These are phyloP conservation scores for Cercospora zeina DNA, from an alignment of 2,329 filamentous ascomycete species.

Conservation along the genomic window DNA sequence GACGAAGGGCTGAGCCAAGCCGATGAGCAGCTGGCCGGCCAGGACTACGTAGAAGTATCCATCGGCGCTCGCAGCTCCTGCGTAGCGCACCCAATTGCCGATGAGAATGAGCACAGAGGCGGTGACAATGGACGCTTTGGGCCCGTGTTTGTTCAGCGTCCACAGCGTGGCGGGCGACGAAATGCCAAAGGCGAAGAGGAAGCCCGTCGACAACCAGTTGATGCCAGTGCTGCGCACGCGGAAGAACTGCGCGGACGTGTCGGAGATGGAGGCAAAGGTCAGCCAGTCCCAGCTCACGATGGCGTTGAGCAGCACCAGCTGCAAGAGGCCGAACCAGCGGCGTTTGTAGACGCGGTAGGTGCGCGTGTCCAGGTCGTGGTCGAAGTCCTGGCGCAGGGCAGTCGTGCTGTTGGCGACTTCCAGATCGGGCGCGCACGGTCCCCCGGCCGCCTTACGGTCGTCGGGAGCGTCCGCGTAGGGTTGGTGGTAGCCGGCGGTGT, in stretches of 20 bases:
- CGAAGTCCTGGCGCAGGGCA: constrained; percentile 16
- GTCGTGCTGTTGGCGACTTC: constrained; percentile 10
- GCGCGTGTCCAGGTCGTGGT: constrained; percentile 9
- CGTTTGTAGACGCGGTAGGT: constrained; percentile 68
- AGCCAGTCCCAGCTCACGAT: constrained; percentile 98
- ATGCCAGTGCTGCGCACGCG: constrained; percentile 70
- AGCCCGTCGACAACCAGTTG: constrained; percentile 90
- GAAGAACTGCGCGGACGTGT: constrained; percentile 73
- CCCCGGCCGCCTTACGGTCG: background rate
- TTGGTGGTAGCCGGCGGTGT: background rate
- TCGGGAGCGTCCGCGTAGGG: background rate
- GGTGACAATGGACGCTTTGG: constrained; percentile 72
- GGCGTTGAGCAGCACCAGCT: constrained; percentile 85
- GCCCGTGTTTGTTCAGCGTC: constrained; percentile 72
- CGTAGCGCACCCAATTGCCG: constrained; percentile 76
- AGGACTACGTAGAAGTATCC: constrained; percentile 75
- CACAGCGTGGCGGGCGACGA: constrained; percentile 71
- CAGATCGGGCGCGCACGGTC: background rate
- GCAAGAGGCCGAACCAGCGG: constrained; percentile 82
- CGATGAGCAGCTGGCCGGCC: constrained; percentile 88
- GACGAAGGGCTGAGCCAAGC: constrained; percentile 88
- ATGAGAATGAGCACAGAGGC: constrained; percentile 71
- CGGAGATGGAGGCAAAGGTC: constrained; percentile 82
- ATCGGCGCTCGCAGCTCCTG: constrained; percentile 36
- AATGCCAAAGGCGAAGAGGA: constrained; percentile 79